Percentiles rank a stretch among this genome's conserved stretches.
Evolutionary conservation across 257 asterid genomes (phyloP).

Genomic region (Petrea volubilis): DNA sequence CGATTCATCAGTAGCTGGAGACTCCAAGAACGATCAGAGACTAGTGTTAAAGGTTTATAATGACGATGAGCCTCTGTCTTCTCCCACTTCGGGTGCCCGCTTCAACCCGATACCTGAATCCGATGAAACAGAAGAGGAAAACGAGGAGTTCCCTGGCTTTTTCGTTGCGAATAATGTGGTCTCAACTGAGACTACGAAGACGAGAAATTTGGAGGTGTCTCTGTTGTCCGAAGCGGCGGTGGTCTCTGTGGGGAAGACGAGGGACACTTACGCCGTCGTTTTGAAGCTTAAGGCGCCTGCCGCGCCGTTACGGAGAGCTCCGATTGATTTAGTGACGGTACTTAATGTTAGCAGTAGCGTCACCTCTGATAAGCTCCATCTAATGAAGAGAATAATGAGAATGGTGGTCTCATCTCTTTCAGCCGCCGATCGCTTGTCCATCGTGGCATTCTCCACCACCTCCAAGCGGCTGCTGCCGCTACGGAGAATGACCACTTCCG

Average conservation of each 20-base stretch:
- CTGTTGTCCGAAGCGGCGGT: conserved; percentile 74
- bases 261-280: conserved; percentile 68
- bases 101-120: conserved; percentile 90
- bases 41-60: conserved; percentile 67
- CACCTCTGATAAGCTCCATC: conserved; percentile 56
- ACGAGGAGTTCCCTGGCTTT: conserved; percentile 83
- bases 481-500: conserved; percentile 75
- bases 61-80: conserved; percentile 87
- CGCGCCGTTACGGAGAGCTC: conserved; percentile 51
- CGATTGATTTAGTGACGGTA: conserved; percentile 83
- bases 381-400: conserved; percentile 71
- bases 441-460: conserved; percentile 84
- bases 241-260: conserved; percentile 64
- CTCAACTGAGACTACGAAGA: conserved; percentile 15
- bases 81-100: conserved; percentile 66
- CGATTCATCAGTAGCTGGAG: not conserved
- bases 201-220: conserved; percentile 43
- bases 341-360: conserved; percentile 68
- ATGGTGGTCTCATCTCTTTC: conserved; percentile 74
- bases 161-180: conserved; percentile 34
- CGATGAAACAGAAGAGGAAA: conserved; percentile 72
- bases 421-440: conserved; percentile 81
- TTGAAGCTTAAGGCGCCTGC: conserved; percentile 71
- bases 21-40: conserved; percentile 20
- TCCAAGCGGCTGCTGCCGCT: conserved; percentile 86